Percentiles rank a stretch among this genome's conserved stretches.
These are phyloP conservation scores for Leptographium lundbergii DNA, from an alignment of 2,329 filamentous ascomycete species.

Conservation along the genomic window DNA sequence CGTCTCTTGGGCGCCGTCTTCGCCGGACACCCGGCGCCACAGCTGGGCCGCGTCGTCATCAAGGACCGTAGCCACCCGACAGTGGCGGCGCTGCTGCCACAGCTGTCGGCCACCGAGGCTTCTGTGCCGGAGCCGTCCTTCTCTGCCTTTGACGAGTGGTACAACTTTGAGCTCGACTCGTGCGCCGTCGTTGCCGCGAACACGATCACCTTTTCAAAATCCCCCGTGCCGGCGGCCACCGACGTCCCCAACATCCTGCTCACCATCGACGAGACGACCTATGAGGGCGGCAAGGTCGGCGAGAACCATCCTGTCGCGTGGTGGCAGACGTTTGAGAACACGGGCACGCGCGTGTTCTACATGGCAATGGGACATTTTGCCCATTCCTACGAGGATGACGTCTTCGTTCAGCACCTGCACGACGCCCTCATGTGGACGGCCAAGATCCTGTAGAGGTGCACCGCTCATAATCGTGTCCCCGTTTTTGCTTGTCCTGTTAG, in stretches of 20 bases:
- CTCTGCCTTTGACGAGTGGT: slow-evolving; percentile 29
- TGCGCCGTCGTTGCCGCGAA: not conserved
- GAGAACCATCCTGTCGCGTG: slow-evolving; percentile 26
- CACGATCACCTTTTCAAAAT: not conserved
- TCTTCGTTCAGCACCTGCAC: slow-evolving; percentile 15
- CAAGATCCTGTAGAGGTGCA: slow-evolving; percentile 11
- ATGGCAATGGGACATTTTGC: slow-evolving; percentile 29
- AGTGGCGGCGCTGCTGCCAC: slow-evolving; percentile 13
- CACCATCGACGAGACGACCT: slow-evolving; percentile 22
- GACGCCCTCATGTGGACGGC: slow-evolving; percentile 18
- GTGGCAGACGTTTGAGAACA: slow-evolving; percentile 26
- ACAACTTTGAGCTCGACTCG: slow-evolving; percentile 21
- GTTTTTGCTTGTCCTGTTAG: not conserved
- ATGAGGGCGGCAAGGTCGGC: slow-evolving; percentile 22
- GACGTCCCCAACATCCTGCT: slow-evolving; percentile 18
- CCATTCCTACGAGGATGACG: slow-evolving; percentile 23
- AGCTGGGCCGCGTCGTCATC: slow-evolving; percentile 19
- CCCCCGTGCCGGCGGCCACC: not conserved
- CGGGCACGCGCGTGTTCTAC: slow-evolving; percentile 26
- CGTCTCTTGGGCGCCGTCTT: slow-evolving; percentile 26
- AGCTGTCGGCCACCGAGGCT: slow-evolving; percentile 4
- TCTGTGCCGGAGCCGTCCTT: not conserved
- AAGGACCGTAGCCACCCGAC: slow-evolving; percentile 20
- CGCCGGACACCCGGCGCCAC: slow-evolving; percentile 23
- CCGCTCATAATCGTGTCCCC: too few relatives aligned